These are phyloP conservation scores for Clarkia xantiana DNA, from an alignment of 345 rosid species.

Conservation along the genomic window DNA sequence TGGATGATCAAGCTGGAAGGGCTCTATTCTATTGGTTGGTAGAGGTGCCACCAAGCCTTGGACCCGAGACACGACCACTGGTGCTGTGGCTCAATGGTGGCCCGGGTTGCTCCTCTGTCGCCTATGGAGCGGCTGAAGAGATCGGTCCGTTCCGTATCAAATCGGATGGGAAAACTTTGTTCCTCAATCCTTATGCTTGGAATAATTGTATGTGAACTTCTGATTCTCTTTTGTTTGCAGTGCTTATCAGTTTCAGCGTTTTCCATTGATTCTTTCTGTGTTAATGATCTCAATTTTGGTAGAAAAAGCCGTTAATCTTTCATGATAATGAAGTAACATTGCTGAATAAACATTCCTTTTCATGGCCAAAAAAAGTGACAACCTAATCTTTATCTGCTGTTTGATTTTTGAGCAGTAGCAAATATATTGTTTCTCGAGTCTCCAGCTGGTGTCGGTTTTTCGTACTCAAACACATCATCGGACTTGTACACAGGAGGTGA, in stretches of 20 bases:
- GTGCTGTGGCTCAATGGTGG: constrained; percentile 93
- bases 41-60: constrained; percentile 48
- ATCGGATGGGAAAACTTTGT: constrained; percentile 63
- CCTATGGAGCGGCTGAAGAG: constrained; percentile 78
- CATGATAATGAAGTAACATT: neutral
- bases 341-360: too few species aligned
- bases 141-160: constrained; percentile 81
- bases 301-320: neutral
- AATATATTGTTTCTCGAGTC: constrained; percentile 86
- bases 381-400: neutral
- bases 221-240: neutral
- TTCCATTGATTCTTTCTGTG: neutral
- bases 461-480: constrained; percentile 65
- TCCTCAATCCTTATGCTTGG: constrained; percentile 74
- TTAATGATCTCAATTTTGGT: too few species aligned
- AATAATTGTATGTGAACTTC: constrained; percentile 32
- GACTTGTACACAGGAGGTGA: constrained; percentile 81
- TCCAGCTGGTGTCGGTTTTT: constrained; percentile 96
- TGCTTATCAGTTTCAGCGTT: neutral
- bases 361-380: neutral
- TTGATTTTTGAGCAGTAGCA: constrained; percentile 44
- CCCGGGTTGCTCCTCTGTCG: constrained; percentile 88
- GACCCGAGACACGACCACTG: constrained; percentile 61
- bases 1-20: constrained; percentile 70
- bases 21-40: constrained; percentile 85